Percentiles rank a stretch among this genome's conserved stretches.
Evolutionary conservation across 306 rosid genomes (phyloP).

Genomic region (Astragalus glycyphyllos): DNA sequence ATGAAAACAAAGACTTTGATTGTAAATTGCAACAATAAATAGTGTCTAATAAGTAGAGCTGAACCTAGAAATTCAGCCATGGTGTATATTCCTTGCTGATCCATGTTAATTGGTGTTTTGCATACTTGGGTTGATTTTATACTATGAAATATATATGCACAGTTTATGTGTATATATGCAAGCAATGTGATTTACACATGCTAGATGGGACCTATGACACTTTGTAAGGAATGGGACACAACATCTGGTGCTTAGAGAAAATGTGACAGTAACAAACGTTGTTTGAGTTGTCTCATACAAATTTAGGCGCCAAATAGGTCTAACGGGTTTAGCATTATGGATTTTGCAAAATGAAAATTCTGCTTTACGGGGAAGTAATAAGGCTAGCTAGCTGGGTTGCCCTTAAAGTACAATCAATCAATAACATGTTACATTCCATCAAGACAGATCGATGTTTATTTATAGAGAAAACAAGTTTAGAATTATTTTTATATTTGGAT

Average conservation of each 20-base stretch:
- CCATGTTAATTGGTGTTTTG: slow-evolving; percentile 48
- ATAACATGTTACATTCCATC: slow-evolving; percentile 35
- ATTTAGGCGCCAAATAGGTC: slow-evolving; percentile 61
- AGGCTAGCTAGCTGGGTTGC: slow-evolving; percentile 62
- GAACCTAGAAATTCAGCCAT: slow-evolving; percentile 46
- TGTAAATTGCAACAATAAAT: not conserved
- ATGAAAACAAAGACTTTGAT: not conserved
- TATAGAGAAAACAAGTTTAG: not conserved
- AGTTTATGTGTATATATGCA: slow-evolving; percentile 52
- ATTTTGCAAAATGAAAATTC: not conserved
- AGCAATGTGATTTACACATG: slow-evolving; percentile 49
- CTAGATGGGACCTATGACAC: slow-evolving; percentile 51
- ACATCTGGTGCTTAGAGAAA: slow-evolving; percentile 29
- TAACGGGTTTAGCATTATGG: slow-evolving; percentile 30
- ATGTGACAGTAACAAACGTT: slow-evolving; percentile 53
- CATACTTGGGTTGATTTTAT: not conserved
- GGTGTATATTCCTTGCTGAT: slow-evolving; percentile 43
- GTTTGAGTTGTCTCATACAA: slow-evolving; percentile 52
- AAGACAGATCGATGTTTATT: too few species aligned
- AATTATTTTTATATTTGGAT: too few species aligned
- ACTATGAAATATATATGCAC: slow-evolving; percentile 5
- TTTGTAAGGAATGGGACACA: slow-evolving; percentile 60
- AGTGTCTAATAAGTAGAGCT: not conserved
- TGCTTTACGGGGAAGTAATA: slow-evolving; percentile 80
- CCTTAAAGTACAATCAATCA: slow-evolving; percentile 80